A percentile compares a stretch with the other conserved stretches of the same genome.
These are phyloP conservation scores for Bipolaris victoriae DNA, from an alignment of 2,329 filamentous ascomycete species.

Conservation along the genomic window DNA sequence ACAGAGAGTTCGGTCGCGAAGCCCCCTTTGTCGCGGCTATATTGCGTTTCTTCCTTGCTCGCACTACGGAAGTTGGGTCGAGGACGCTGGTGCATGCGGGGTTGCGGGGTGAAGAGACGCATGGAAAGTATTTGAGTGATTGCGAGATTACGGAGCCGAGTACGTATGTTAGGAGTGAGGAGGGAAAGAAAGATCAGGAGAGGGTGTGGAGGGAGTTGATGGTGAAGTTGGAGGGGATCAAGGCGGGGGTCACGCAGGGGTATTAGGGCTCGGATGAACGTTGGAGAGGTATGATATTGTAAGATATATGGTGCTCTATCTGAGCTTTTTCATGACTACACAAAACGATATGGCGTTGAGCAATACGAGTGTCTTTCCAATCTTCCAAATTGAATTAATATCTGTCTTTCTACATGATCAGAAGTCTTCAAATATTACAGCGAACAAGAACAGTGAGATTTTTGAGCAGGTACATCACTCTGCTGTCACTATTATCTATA, in stretches of 20 bases:
- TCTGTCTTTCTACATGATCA: too few species aligned
- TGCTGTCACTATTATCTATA: too few species aligned
- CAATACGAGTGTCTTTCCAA: too few species aligned
- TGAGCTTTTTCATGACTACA: too few species aligned
- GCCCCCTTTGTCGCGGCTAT: conserved; percentile 13
- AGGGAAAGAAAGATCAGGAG: conserved; percentile 46
- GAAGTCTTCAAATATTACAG: too few species aligned
- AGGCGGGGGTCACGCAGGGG: conserved; percentile 33
- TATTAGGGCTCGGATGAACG: neutral
- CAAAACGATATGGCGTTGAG: too few species aligned
- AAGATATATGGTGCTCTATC: too few species aligned
- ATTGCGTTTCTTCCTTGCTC: conserved; percentile 34
- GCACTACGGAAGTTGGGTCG: conserved; percentile 50
- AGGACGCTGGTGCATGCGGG: conserved; percentile 52
- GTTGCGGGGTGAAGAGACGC: conserved; percentile 42
- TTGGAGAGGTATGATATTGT: too few species aligned
- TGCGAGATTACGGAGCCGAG: conserved; percentile 37
- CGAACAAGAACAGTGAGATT: too few species aligned
- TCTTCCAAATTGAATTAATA: too few species aligned
- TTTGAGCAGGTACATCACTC: too few species aligned
- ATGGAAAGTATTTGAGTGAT: conserved; percentile 52
- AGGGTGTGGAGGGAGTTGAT: conserved; percentile 51
- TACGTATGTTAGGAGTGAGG: conserved; percentile 44
- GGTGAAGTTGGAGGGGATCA: conserved; percentile 48
- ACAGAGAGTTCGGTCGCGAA: conserved; percentile 34